Percentiles rank a stretch among this genome's conserved stretches.
Conservation (phyloP, 306 rosid genomes). For the Phaseolus lunatus region DNA sequence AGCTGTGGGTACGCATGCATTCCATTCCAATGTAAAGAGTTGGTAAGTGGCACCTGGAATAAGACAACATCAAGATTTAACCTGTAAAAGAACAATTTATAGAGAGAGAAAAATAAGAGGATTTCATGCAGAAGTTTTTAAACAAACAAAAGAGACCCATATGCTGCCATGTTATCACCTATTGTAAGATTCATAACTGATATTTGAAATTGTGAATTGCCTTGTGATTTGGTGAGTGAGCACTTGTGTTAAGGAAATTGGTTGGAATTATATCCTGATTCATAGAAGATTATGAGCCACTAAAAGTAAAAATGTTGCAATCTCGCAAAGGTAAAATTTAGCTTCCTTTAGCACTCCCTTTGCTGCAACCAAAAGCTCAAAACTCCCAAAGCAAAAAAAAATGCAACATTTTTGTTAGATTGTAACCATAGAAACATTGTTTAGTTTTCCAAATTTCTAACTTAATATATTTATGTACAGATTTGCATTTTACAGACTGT, state of each 20-base stretch:
- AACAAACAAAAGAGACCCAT: constrained; percentile 14
- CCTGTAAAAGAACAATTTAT: constrained; percentile 61
- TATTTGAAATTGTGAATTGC: constrained; percentile 9
- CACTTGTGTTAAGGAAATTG: constrained; percentile 7
- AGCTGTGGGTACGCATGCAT: constrained; percentile 98
- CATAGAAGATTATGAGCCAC: constrained; percentile 2
- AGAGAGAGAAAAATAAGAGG: constrained; percentile 53
- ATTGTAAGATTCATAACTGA: constrained; percentile 11
- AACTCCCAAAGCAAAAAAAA: not conserved
- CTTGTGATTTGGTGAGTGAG: constrained; percentile 9
- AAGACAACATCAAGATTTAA: constrained; percentile 74
- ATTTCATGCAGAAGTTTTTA: constrained; percentile 23
- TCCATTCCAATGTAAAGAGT: constrained; percentile 98
- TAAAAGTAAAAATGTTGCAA: constrained; percentile 9
- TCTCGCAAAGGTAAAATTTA: not conserved
- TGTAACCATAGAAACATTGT: not conserved
- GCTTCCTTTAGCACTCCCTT: not conserved
- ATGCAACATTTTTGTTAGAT: not conserved
- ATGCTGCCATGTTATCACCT: constrained; percentile 18
- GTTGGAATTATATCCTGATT: not conserved
- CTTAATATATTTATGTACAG: not conserved
- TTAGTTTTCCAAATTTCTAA: not conserved
- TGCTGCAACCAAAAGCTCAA: not conserved
- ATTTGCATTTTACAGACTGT: not conserved
- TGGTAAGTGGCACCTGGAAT: constrained; percentile 98